phyloP scores from a whole-genome alignment of 139 green algal species.

The Mesotaenium endlicherianum region DNA sequence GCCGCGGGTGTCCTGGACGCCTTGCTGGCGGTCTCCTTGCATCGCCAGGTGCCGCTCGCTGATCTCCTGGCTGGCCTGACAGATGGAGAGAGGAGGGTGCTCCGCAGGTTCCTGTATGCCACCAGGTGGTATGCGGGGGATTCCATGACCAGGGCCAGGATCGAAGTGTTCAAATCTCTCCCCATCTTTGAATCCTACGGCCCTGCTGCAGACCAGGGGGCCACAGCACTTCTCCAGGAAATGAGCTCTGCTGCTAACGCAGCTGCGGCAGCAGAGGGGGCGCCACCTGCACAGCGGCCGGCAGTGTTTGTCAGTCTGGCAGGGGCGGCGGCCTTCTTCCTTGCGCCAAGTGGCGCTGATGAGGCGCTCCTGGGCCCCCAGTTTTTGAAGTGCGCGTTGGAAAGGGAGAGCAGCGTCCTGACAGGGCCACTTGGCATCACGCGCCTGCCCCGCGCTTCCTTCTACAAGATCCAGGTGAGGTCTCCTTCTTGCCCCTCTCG shows the following conservation, averaged over 20 bases:
- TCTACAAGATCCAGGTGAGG: slow-evolving; percentile 55
- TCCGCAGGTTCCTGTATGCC: slow-evolving; percentile 68
- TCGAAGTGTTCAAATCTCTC: slow-evolving; percentile 52
- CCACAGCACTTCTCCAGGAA: background rate
- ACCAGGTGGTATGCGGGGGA: slow-evolving; percentile 54
- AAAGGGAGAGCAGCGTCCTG: slow-evolving; percentile 57
- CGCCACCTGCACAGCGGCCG: slow-evolving; percentile 4
- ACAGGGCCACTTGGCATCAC: slow-evolving; percentile 53
- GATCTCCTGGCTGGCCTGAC: background rate
- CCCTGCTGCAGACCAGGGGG: background rate
- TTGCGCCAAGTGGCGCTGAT: slow-evolving; percentile 57
- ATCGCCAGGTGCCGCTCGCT: background rate
- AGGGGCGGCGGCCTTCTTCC: slow-evolving; percentile 23
- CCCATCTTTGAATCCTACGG: slow-evolving; percentile 62
- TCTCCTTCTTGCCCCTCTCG: too few species aligned
- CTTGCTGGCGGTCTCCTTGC: slow-evolving; percentile 41
- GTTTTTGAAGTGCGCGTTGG: slow-evolving; percentile 53
- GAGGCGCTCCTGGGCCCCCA: slow-evolving; percentile 50
- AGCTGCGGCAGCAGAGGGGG: background rate
- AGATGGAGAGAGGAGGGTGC: slow-evolving; percentile 56
- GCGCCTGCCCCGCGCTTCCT: slow-evolving; percentile 33
- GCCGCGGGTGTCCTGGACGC: slow-evolving; percentile 62
- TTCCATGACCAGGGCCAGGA: background rate
- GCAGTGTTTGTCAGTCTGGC: background rate
- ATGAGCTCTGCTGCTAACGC: background rate